These are phyloP conservation scores for Puccinia hordei DNA, from an alignment of 1,284 basidiomycete genomes.

Conservation along the genomic window DNA sequence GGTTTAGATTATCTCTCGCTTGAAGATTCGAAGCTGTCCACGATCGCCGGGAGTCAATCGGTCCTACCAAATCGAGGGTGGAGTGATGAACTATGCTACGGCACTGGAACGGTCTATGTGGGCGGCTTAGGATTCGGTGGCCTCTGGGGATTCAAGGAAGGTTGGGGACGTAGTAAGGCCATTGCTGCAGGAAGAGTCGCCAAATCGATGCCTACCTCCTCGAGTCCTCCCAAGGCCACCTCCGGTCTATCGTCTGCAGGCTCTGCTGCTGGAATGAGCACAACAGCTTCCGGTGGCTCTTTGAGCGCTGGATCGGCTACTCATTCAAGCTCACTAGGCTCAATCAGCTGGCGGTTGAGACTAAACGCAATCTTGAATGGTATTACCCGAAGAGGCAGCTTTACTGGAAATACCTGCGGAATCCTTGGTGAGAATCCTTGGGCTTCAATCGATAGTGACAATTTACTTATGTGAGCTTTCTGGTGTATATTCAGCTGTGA, in stretches of 20 bases:
- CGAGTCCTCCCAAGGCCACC: slow-evolving; percentile 47
- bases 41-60: slow-evolving; percentile 79
- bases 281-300: slow-evolving; percentile 51
- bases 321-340: slow-evolving; percentile 38
- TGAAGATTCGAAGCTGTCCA: slow-evolving; percentile 87
- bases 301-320: slow-evolving; percentile 48
- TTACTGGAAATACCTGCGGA: slow-evolving; percentile 97
- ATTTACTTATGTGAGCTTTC: not conserved
- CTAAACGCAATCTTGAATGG: slow-evolving; percentile 97
- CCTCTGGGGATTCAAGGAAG: slow-evolving; percentile 93
- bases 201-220: slow-evolving; percentile 48
- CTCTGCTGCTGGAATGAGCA: slow-evolving; percentile 47
- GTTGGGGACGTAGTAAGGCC: slow-evolving; percentile 71
- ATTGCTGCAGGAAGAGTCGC: slow-evolving; percentile 49
- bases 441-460: not conserved
- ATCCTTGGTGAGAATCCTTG: slow-evolving; percentile 72
- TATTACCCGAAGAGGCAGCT: slow-evolving; percentile 91
- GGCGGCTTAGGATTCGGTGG: slow-evolving; percentile 90
- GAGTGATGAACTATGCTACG: slow-evolving; percentile 99
- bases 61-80: slow-evolving; percentile 91
- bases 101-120: slow-evolving; percentile 97
- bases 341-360: slow-evolving; percentile 67
- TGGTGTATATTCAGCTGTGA: slow-evolving; percentile 68
- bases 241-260: slow-evolving; percentile 48
- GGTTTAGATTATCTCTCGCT: slow-evolving; percentile 82